Conservation (phyloP, 371 early-diverging fungal genomes). For the Capillidium rhysosporum region DNA sequence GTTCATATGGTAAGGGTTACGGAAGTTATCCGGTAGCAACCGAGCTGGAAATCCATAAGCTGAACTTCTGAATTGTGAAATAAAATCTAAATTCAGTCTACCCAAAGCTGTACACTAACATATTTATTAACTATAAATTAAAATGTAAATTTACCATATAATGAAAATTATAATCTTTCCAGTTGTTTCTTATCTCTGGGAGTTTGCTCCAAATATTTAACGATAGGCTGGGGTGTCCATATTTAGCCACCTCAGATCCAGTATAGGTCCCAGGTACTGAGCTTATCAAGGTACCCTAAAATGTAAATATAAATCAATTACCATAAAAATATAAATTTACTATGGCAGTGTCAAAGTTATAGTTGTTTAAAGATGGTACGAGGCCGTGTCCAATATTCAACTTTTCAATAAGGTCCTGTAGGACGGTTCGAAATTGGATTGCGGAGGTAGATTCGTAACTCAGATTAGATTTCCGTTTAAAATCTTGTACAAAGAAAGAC, state of each 20-base stretch:
- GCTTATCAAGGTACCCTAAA: not conserved
- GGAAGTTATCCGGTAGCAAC: not conserved
- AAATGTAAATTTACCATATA: not conserved
- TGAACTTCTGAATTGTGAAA: not conserved
- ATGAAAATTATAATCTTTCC: not conserved
- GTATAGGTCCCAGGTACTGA: constrained; percentile 1
- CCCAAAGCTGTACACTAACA: constrained; percentile 2
- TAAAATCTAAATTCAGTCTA: not conserved
- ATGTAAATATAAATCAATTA: not conserved
- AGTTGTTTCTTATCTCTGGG: not conserved
- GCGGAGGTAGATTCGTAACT: not conserved
- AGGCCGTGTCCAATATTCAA: not conserved
- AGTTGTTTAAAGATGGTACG: not conserved
- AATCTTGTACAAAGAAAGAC: not conserved
- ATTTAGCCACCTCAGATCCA: not conserved
- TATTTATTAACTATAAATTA: not conserved
- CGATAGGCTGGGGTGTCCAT: not conserved
- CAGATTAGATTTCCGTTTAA: not conserved
- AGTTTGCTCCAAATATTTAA: no score
- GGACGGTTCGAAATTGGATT: not conserved
- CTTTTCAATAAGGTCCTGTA: constrained; percentile 1
- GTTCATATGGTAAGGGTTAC: not conserved
- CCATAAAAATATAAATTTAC: not conserved
- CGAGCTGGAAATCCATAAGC: not conserved
- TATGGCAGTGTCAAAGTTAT: not conserved